phyloP scores from a whole-genome alignment of 2,329 filamentous ascomycete genomes.

The Penicillium janthinellum region DNA sequence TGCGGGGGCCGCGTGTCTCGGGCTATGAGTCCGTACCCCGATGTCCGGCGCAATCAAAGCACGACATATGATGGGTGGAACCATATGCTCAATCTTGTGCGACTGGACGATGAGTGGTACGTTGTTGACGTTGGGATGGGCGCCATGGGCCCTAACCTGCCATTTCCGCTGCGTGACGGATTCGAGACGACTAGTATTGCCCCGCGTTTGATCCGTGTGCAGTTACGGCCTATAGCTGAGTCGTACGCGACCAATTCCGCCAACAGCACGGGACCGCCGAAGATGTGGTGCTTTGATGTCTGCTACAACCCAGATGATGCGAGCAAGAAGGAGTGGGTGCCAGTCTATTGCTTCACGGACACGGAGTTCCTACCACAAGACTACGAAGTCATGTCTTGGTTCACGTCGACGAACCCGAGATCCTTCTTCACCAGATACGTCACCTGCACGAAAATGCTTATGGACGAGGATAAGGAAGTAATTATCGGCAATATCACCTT shows the following conservation, averaged over 20 bases:
- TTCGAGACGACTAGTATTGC: slow-evolving; percentile 32
- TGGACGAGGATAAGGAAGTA: slow-evolving; percentile 15
- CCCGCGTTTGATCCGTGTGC: slow-evolving; percentile 10
- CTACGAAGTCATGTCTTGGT: slow-evolving; percentile 54
- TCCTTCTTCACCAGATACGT: slow-evolving; percentile 19
- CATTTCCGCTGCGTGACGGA: slow-evolving; percentile 24
- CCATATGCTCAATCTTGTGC: slow-evolving; percentile 62
- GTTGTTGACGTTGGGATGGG: slow-evolving; percentile 34
- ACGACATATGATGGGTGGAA: slow-evolving; percentile 26
- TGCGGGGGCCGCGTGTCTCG: slow-evolving; percentile 12
- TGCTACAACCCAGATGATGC: slow-evolving; percentile 47
- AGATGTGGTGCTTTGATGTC: slow-evolving; percentile 63
- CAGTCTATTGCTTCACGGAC: slow-evolving; percentile 64
- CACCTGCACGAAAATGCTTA: slow-evolving; percentile 18
- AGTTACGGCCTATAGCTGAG: slow-evolving; percentile 15
- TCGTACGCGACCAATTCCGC: slow-evolving; percentile 11
- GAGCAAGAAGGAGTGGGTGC: slow-evolving; percentile 48
- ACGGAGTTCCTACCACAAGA: slow-evolving; percentile 61
- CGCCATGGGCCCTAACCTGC: slow-evolving; percentile 27
- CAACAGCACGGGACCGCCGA: slow-evolving; percentile 31
- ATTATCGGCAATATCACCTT: slow-evolving; percentile 22
- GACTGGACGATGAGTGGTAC: slow-evolving; percentile 48
- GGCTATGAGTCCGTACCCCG: slow-evolving; percentile 15
- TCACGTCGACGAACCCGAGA: slow-evolving; percentile 18
- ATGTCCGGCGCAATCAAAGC: slow-evolving; percentile 11